Conservation (phyloP, 345 rosid genomes). For the rapeseed (Brassica napus) region Da-Ae NC_063435.1:8927001-8927500, state of each 20-base stretch:
- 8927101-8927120: not conserved
- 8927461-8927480: slow-evolving; percentile 24
- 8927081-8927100: not conserved
- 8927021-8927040: not conserved
- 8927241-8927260: not conserved
- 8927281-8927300: too few species aligned
- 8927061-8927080: not conserved
- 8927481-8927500: slow-evolving; percentile 7
- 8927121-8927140: not conserved
- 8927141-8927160: not conserved
- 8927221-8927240: not conserved
- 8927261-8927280: slow-evolving; percentile 22
- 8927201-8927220: slow-evolving; percentile 7
- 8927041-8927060: slow-evolving; percentile 14
- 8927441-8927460: slow-evolving; percentile 32
- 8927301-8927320: too few species aligned
- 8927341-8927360: slow-evolving; percentile 36
- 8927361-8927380: slow-evolving; percentile 20
- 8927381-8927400: not conserved
- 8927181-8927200: slow-evolving; percentile 18
- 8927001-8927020: slow-evolving; percentile 10
- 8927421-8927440: slow-evolving; percentile 20
- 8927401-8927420: slow-evolving; percentile 3
- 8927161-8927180: not conserved
- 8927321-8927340: slow-evolving; percentile 9